phyloP scores from a whole-genome alignment of 2,329 filamentous ascomycete genomes.

The Fusarium paranaense region DNA sequence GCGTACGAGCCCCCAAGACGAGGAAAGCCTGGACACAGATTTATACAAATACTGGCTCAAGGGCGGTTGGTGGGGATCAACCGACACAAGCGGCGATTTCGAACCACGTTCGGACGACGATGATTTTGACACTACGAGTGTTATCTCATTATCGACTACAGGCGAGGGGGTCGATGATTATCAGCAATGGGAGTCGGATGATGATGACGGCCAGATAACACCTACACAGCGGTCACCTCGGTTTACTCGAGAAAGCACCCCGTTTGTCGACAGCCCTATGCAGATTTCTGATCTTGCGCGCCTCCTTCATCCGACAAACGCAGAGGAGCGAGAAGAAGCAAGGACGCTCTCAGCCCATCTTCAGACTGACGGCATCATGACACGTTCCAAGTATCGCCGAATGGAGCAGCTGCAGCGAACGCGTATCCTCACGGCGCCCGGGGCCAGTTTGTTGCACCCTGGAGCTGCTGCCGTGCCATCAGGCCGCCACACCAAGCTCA shows the following conservation, averaged over 20 bases:
- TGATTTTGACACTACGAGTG: conserved; percentile 81
- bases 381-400: conserved; percentile 80
- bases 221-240: conserved; percentile 75
- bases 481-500: conserved; percentile 55
- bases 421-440: conserved; percentile 63
- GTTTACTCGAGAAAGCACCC: conserved; percentile 63
- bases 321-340: conserved; percentile 84
- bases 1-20: conserved; percentile 63
- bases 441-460: conserved; percentile 35
- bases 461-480: conserved; percentile 14
- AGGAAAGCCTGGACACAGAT: conserved; percentile 76
- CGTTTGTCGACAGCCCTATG: conserved; percentile 71
- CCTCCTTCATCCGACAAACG: conserved; percentile 82
- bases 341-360: conserved; percentile 85
- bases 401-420: conserved; percentile 76
- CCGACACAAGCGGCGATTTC: conserved; percentile 86
- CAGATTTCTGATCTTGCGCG: conserved; percentile 78
- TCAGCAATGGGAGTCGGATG: conserved; percentile 60
- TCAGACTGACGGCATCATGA: conserved; percentile 77
- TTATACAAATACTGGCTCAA: conserved; percentile 88
- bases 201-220: conserved; percentile 69
- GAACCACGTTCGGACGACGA: conserved; percentile 64
- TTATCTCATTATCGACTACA: conserved; percentile 70
- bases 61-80: conserved; percentile 86
- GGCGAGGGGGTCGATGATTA: conserved; percentile 59